Evolutionary conservation across 768 basidiomycete species (phyloP).

Genomic region (Boletus vinaceobasis): DNA sequence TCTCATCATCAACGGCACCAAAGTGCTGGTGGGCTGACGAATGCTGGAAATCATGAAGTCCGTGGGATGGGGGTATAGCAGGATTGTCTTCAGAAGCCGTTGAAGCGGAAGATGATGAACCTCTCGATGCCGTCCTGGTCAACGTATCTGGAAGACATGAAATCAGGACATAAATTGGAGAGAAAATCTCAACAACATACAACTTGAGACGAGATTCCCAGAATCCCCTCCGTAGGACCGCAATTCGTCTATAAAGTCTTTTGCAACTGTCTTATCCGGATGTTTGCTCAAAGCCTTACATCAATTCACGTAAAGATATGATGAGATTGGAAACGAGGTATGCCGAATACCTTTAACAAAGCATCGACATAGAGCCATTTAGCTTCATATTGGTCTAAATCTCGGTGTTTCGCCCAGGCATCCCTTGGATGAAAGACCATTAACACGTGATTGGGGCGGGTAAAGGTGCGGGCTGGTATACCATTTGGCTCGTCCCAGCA

Average conservation of each 20-base stretch:
- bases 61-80: slow-evolving; percentile 19
- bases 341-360: slow-evolving; percentile 62
- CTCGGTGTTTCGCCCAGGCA: slow-evolving; percentile 92
- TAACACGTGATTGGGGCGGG: slow-evolving; percentile 21
- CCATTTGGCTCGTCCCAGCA: slow-evolving; percentile 94
- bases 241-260: slow-evolving; percentile 71
- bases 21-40: slow-evolving; percentile 10
- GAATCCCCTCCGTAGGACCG: slow-evolving; percentile 73
- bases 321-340: background rate
- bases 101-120: slow-evolving; percentile 66
- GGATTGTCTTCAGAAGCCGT: slow-evolving; percentile 44
- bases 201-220: slow-evolving; percentile 59
- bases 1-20: slow-evolving; percentile 30
- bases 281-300: slow-evolving; percentile 73
- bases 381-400: slow-evolving; percentile 72
- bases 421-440: slow-evolving; percentile 52
- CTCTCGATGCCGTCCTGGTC: slow-evolving; percentile 41
- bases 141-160: slow-evolving; percentile 30
- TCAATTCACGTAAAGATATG: background rate
- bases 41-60: slow-evolving; percentile 11
- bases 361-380: slow-evolving; percentile 90
- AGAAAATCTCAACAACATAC: slow-evolving; percentile 36
- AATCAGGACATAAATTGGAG: background rate
- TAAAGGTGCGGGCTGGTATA: slow-evolving; percentile 29
- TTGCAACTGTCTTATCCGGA: slow-evolving; percentile 77